phyloP scores from a whole-genome alignment of 768 basidiomycete genomes.

The Daedaleopsis sinensis region DNA sequence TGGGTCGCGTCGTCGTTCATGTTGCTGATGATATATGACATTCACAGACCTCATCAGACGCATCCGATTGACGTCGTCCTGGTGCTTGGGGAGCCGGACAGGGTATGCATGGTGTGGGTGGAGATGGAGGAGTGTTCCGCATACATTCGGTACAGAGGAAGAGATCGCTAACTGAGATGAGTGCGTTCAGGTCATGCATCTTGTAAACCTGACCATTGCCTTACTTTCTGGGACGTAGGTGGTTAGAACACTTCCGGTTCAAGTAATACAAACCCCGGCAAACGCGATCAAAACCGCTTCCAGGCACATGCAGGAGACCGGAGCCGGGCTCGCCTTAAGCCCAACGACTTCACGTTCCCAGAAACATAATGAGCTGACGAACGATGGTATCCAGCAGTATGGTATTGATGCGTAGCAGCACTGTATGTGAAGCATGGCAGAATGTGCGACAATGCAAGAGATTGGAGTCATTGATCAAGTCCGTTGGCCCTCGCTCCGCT shows the following conservation, averaged over 20 bases:
- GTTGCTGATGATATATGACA: background rate
- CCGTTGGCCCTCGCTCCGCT: constrained; percentile 52
- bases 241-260: too few species aligned
- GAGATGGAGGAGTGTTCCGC: constrained; percentile 12
- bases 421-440: background rate
- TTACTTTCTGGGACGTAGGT: too few species aligned
- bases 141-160: constrained; percentile 11
- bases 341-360: too few species aligned
- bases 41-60: constrained; percentile 13
- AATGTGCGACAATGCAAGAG: background rate
- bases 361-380: too few species aligned
- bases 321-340: too few species aligned
- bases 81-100: constrained; percentile 4
- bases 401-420: background rate
- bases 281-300: too few species aligned
- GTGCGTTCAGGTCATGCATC: too few species aligned
- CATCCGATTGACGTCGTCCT: constrained; percentile 1
- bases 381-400: background rate
- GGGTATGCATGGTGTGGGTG: constrained; percentile 11
- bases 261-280: too few species aligned
- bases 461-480: constrained; percentile 1
- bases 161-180: background rate
- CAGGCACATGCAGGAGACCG: too few species aligned
- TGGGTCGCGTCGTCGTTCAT: background rate
- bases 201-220: too few species aligned